Evolutionary conservation across 2,329 filamentous ascomycete species (phyloP).

Genomic region (Sporothrix brunneoviolacea): DNA sequence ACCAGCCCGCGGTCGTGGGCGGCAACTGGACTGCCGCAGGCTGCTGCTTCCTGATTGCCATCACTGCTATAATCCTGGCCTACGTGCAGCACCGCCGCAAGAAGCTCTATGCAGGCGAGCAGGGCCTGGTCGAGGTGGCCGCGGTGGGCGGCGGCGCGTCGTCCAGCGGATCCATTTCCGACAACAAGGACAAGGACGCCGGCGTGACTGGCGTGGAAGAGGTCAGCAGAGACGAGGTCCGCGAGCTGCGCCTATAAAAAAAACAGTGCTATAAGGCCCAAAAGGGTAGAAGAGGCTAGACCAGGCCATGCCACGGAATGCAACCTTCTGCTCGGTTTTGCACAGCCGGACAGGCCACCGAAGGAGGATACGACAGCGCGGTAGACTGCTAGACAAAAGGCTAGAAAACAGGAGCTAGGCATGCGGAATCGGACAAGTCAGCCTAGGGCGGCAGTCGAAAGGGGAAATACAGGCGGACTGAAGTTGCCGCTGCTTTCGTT

Average conservation of each 20-base stretch:
- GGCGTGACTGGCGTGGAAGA: background rate
- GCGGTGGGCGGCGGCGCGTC: background rate
- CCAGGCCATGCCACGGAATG: no score
- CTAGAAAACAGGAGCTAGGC: no score
- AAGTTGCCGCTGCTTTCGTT: no score
- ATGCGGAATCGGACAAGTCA: no score
- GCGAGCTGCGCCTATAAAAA: background rate
- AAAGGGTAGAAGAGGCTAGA: no score
- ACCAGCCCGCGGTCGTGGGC: slow-evolving; percentile 13
- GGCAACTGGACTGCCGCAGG: slow-evolving; percentile 16
- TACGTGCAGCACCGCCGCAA: slow-evolving; percentile 6
- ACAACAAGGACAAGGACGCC: background rate
- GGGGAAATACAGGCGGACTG: no score
- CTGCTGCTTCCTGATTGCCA: slow-evolving; percentile 4
- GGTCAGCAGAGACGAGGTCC: background rate
- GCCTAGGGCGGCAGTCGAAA: slow-evolving; percentile 1
- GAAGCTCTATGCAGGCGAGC: background rate
- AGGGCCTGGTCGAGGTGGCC: background rate
- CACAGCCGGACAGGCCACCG: no score
- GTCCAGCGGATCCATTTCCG: background rate
- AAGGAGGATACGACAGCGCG: no score
- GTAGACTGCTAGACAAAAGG: background rate
- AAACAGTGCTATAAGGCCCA: no score
- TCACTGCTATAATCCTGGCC: background rate
- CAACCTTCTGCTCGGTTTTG: no score